Conservation (phyloP, 495 filamentous ascomycete species). For the Hypoxylon trugodes region DNA sequence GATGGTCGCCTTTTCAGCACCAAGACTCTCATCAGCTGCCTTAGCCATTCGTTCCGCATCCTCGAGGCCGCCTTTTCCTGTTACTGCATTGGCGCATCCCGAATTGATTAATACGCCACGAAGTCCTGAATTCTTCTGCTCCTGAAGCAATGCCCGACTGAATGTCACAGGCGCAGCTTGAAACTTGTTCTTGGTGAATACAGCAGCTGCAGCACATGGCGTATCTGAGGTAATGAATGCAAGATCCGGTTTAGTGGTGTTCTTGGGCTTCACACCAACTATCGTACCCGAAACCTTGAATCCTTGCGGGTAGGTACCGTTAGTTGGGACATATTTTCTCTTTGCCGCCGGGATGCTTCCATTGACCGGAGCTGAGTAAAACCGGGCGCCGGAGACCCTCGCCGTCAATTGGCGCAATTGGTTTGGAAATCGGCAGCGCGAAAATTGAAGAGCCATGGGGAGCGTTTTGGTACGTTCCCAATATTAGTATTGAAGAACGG, state of each 20-base stretch:
- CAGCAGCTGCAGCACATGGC: constrained; percentile 90
- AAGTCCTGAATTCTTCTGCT: constrained; percentile 72
- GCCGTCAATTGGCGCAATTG: constrained; percentile 24
- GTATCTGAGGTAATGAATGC: constrained; percentile 86
- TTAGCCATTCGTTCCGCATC: constrained; percentile 86
- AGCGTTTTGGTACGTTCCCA: constrained; percentile 23
- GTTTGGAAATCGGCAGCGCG: constrained; percentile 13
- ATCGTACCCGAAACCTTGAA: constrained; percentile 88
- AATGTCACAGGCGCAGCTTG: constrained; percentile 94
- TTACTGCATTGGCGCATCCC: constrained; percentile 97
- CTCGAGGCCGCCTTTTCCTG: constrained; percentile 87
- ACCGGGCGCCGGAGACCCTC: constrained; percentile 36
- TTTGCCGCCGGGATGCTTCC: constrained; percentile 74
- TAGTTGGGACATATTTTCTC: constrained; percentile 87
- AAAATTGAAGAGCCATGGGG: constrained; percentile 32
- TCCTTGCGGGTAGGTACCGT: constrained; percentile 86
- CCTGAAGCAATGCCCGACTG: constrained; percentile 73
- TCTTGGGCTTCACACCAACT: constrained; percentile 92
- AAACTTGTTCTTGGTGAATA: constrained; percentile 98
- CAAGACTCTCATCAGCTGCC: constrained; percentile 76
- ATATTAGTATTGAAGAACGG: constrained; percentile 16
- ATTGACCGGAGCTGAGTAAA: constrained; percentile 69
- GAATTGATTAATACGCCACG: constrained; percentile 91
- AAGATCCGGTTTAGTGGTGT: constrained; percentile 88
- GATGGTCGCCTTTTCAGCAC: constrained; percentile 72